Base-by-base conservation (phyloP, 495 filamentous ascomycete genomes). In the Massariosphaeria phaeospora region DNA sequence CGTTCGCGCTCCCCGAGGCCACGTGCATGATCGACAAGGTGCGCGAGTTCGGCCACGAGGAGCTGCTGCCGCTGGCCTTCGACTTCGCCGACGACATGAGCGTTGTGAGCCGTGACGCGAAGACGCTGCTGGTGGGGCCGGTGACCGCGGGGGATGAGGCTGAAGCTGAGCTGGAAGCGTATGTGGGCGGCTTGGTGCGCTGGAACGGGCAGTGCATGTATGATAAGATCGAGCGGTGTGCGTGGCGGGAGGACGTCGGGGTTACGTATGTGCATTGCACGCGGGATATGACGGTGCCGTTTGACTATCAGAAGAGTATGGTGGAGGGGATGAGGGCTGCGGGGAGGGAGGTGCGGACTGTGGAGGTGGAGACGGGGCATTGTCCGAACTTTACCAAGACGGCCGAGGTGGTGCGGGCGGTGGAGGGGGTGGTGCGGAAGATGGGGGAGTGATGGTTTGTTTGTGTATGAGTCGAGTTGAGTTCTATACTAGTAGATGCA, bases 161-260 rank as follows among this genome's bases (percentile, higher is more conserved):
- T 0, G 65, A 65, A 0, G 53, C n/a, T 0, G 65, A 65, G 27
- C 10, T 44, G 0, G 53, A 65, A 13, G 38, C 34, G 0, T 69
- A 66, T 38, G 11, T 66, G 9, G 10, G 2, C 5, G 59, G 57
- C 1, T 48, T 77, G 1, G 63, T 66, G 18, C 53, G 65, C 8
- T 71, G 66, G 61, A 73, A 70, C 29, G 59, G 62, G 9, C 55
- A 48, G 1, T 43, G 40, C 38, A 67, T 71, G 47, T 55, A 56
- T 18, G 52, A 66, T 21, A 13, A 35, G 5, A 50, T 50, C 5
- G 44, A 56, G n/a, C 54, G 66, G 6, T 52, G 51, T 33, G 69
- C 69, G 0, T 77, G 73, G 74, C 55, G 55, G 17, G 49, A 61
- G n/a, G n/a, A n/a, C n/a, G 61, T 75, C 31, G 70, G 72, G 6